These are phyloP conservation scores for Fusarium aywerte DNA, from an alignment of 2,329 filamentous ascomycete genomes.

Conservation along the genomic window DNA sequence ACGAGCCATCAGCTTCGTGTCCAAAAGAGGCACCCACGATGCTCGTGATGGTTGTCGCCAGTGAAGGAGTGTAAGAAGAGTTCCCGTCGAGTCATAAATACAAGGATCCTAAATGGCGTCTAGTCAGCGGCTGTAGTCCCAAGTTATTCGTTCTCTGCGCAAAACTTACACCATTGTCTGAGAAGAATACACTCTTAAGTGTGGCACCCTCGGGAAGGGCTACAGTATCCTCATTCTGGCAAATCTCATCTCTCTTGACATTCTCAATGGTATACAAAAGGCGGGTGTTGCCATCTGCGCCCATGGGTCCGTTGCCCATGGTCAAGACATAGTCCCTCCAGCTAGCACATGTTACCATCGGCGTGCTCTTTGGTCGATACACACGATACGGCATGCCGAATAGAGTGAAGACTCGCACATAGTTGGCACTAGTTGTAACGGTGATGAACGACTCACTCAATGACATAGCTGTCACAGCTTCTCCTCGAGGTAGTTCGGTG, in stretches of 20 bases:
- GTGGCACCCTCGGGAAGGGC: slow-evolving; percentile 80
- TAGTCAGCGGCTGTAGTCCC: neutral
- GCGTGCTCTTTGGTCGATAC: slow-evolving; percentile 89
- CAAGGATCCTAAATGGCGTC: slow-evolving; percentile 77
- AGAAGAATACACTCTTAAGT: slow-evolving; percentile 89
- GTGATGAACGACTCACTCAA: slow-evolving; percentile 92
- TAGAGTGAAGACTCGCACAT: slow-evolving; percentile 91
- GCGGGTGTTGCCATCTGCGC: slow-evolving; percentile 78
- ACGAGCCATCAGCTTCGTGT: slow-evolving; percentile 85
- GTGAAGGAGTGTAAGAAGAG: slow-evolving; percentile 86
- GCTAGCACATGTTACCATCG: slow-evolving; percentile 91
- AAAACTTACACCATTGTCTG: slow-evolving; percentile 79
- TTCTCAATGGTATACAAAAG: slow-evolving; percentile 95
- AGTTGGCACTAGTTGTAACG: slow-evolving; percentile 85
- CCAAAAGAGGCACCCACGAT: slow-evolving; percentile 90
- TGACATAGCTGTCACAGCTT: slow-evolving; percentile 87
- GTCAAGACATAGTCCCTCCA: slow-evolving; percentile 98
- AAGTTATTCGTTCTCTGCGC: neutral
- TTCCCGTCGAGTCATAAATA: slow-evolving; percentile 93
- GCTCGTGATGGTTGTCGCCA: slow-evolving; percentile 90
- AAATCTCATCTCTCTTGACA: slow-evolving; percentile 91
- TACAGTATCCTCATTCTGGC: slow-evolving; percentile 92
- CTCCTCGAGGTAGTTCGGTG: slow-evolving; percentile 86
- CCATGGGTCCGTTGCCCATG: slow-evolving; percentile 89
- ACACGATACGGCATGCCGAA: slow-evolving; percentile 91